phyloP scores from a whole-genome alignment of 306 rosid genomes.

The Castanopsis chinensis region DNA sequence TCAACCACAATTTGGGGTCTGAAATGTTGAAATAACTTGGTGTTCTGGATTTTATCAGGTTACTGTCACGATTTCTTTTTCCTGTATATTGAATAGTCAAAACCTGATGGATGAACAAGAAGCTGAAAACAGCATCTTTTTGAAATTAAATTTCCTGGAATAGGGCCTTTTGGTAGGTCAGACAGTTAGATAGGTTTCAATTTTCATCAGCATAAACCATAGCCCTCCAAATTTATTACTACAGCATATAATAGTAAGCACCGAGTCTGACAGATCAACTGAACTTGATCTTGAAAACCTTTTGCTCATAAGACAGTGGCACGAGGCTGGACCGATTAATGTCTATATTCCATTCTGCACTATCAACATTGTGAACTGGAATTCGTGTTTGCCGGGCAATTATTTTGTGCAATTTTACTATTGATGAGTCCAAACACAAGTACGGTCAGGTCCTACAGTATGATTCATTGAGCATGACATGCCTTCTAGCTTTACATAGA shows the following conservation, averaged over 20 bases:
- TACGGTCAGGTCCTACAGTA: constrained; percentile 26
- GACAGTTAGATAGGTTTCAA: background rate
- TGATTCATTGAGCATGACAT: constrained; percentile 33
- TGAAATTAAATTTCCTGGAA: background rate
- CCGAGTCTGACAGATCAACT: constrained; percentile 22
- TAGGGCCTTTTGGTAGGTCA: background rate
- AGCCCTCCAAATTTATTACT: constrained; percentile 15
- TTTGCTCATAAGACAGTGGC: constrained; percentile 39
- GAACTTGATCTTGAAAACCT: constrained; percentile 34
- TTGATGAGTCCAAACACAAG: constrained; percentile 21
- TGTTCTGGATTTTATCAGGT: too few species aligned
- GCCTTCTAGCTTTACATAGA: constrained; percentile 26
- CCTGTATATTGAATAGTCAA: background rate
- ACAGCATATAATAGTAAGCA: background rate
- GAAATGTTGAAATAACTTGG: too few species aligned
- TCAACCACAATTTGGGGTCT: background rate
- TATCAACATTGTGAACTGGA: constrained; percentile 27
- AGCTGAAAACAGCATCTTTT: background rate
- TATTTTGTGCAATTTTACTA: constrained; percentile 33
- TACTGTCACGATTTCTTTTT: background rate
- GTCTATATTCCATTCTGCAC: constrained; percentile 33
- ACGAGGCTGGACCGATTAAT: constrained; percentile 38
- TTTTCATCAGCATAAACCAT: constrained; percentile 8
- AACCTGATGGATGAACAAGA: background rate
- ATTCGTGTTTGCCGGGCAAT: constrained; percentile 41